Percentiles rank a stretch among this genome's conserved stretches.
Evolutionary conservation across 2,329 filamentous ascomycete genomes (phyloP).

Genomic region (Aspergillus sp.): DNA sequence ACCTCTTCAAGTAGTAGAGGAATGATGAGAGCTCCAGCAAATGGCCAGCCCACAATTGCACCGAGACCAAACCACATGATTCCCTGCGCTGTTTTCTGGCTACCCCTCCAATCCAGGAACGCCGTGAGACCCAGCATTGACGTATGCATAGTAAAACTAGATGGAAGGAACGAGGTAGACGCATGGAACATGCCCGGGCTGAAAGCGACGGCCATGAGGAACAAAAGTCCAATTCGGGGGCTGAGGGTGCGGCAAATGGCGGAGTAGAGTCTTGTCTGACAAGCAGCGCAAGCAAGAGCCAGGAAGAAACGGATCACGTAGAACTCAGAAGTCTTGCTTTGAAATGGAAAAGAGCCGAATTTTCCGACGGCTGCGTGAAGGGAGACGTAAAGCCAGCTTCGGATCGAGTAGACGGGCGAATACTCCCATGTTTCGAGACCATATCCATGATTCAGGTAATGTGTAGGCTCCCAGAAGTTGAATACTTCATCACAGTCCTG

Average conservation of each 20-base stretch:
- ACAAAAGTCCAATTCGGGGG: conserved; percentile 78
- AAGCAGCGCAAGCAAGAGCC: conserved; percentile 71
- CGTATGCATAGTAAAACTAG: conserved; percentile 95
- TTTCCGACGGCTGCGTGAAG: conserved; percentile 72
- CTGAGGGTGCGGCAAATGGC: conserved; percentile 73
- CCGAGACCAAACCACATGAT: conserved; percentile 89
- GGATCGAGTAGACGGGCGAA: conserved; percentile 87
- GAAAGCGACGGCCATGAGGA: conserved; percentile 68
- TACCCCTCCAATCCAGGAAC: conserved; percentile 85
- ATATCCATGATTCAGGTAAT: conserved; percentile 89
- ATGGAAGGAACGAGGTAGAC: conserved; percentile 79
- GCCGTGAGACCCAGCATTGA: conserved; percentile 79
- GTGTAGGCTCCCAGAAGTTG: conserved; percentile 97
- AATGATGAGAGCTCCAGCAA: conserved; percentile 73
- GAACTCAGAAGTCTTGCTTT: conserved; percentile 62
- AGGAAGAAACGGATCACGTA: conserved; percentile 77
- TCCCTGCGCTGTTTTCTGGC: conserved; percentile 72
- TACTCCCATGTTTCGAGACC: conserved; percentile 99
- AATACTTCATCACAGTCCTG: conserved; percentile 98
- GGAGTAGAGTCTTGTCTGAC: conserved; percentile 76
- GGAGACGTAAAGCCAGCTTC: conserved; percentile 86
- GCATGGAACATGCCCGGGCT: conserved; percentile 94
- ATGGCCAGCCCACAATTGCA: conserved; percentile 88
- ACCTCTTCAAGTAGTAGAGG: conserved; percentile 79
- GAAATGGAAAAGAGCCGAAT: conserved; percentile 53